These are phyloP conservation scores for Sanguinoderma infundibulare DNA, from an alignment of 1,284 basidiomycete species.

Conservation along the genomic window DNA sequence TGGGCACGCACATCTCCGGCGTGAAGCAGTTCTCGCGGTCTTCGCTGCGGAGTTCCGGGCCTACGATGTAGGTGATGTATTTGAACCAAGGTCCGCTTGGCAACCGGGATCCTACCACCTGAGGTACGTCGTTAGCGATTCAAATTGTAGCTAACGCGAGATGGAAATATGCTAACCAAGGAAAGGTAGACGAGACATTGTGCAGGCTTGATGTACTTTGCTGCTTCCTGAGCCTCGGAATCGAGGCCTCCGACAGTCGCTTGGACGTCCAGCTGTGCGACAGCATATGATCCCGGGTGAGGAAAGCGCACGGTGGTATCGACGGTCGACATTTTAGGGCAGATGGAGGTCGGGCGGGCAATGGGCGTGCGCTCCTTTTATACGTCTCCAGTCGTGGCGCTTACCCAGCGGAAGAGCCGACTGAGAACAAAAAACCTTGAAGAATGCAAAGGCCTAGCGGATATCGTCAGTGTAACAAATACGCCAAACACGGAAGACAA, in stretches of 20 bases:
- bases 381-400: no score
- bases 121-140: neutral
- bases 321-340: neutral
- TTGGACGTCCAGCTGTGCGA: neutral
- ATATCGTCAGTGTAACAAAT: no score
- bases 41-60: neutral
- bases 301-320: neutral
- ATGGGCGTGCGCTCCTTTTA: neutral
- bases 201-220: neutral
- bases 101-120: neutral
- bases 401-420: no score
- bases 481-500: no score
- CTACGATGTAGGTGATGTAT: slow-evolving; percentile 3
- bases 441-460: no score
- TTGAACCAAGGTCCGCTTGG: neutral
- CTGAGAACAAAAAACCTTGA: no score
- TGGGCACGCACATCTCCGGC: slow-evolving; percentile 12
- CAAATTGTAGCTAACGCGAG: neutral
- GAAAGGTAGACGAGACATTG: slow-evolving; percentile 3
- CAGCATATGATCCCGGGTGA: neutral
- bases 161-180: neutral
- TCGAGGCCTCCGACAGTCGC: neutral
- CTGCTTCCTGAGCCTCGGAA: neutral
- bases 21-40: slow-evolving; percentile 2
- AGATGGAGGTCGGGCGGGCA: neutral